Percentiles rank a stretch among this genome's conserved stretches.
phyloP scores from a whole-genome alignment of 1,284 basidiomycete genomes.

The Cutaneotrichosporon sp. region DNA sequence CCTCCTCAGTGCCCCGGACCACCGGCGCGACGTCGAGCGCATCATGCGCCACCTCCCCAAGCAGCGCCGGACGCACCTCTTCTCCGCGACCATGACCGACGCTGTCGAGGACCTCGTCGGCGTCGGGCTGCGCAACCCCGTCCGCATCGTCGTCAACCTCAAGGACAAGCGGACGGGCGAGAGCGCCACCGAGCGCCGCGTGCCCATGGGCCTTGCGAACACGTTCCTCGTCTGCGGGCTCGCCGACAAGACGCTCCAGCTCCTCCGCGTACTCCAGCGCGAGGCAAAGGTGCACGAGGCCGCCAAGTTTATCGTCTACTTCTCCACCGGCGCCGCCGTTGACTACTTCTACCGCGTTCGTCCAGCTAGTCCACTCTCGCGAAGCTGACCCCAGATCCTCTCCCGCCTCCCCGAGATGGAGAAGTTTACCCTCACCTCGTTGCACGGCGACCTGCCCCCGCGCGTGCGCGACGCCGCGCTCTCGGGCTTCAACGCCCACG shows the following conservation, averaged over 20 bases:
- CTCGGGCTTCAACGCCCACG: constrained; percentile 66
- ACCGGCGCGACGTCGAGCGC: constrained; percentile 49
- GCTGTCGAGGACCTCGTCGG: constrained; percentile 89
- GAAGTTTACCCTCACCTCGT: constrained; percentile 63
- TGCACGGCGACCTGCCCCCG: constrained; percentile 84
- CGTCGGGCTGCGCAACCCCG: constrained; percentile 90
- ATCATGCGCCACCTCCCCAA: constrained; percentile 87
- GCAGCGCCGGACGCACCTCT: constrained; percentile 94
- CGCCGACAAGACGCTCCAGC: constrained; percentile 81
- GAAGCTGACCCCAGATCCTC: constrained; percentile 62
- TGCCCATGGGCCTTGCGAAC: constrained; percentile 74
- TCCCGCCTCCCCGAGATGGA: constrained; percentile 60
- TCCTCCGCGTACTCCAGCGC: constrained; percentile 71
- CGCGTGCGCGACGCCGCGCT: constrained; percentile 76
- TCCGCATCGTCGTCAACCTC: constrained; percentile 90
- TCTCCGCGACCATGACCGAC: constrained; percentile 99
- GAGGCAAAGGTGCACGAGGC: constrained; percentile 58
- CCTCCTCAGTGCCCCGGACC: constrained; percentile 49
- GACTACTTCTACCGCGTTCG: constrained; percentile 92
- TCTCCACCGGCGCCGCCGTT: constrained; percentile 94
- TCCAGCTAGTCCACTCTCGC: neutral
- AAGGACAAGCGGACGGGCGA: constrained; percentile 62
- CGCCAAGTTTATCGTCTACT: constrained; percentile 93
- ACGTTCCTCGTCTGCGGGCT: constrained; percentile 69
- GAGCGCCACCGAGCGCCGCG: constrained; percentile 69